Evolutionary conservation across 768 basidiomycete species (phyloP).

Genomic region (Phlebiopsis gigantea): DNA sequence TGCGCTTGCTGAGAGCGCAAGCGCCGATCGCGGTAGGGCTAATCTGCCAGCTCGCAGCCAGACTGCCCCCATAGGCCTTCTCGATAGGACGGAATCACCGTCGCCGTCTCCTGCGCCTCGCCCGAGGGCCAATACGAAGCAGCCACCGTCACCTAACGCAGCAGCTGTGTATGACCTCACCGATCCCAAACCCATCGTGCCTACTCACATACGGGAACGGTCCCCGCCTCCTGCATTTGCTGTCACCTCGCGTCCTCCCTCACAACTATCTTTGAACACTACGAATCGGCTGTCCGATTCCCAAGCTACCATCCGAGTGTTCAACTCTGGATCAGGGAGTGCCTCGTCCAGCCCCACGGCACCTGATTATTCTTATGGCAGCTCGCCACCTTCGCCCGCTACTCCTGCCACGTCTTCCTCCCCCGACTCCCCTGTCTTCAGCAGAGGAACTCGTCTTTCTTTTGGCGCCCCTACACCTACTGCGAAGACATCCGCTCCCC

Average conservation of each 20-base stretch:
- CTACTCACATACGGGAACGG: constrained; percentile 27
- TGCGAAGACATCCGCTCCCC: neutral
- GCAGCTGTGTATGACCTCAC: constrained; percentile 20
- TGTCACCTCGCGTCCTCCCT: constrained; percentile 30
- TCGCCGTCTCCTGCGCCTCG: constrained; percentile 15
- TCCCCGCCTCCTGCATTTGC: constrained; percentile 27
- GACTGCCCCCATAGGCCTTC: constrained; percentile 18
- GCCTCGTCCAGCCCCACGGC: constrained; percentile 10
- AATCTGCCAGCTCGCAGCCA: constrained; percentile 22
- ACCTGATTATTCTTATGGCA: neutral
- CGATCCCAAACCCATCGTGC: constrained; percentile 25
- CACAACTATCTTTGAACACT: constrained; percentile 21
- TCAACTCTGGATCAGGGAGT: constrained; percentile 2
- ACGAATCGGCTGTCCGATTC: constrained; percentile 3
- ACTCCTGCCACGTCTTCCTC: neutral
- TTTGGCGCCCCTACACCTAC: neutral
- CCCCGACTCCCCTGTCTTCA: neutral
- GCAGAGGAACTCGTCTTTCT: neutral
- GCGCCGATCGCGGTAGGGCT: constrained; percentile 3
- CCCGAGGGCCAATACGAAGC: constrained; percentile 6
- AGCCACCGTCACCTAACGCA: constrained; percentile 21
- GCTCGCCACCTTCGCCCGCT: neutral
- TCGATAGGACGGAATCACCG: constrained; percentile 7
- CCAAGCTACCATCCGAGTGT: constrained; percentile 5
- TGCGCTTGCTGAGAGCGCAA: constrained; percentile 5